Evolutionary conservation across 2,329 filamentous ascomycete species (phyloP), one percentile per base, ranked within the genome.

Genomic region (Blastomyces silverae): DNA sequence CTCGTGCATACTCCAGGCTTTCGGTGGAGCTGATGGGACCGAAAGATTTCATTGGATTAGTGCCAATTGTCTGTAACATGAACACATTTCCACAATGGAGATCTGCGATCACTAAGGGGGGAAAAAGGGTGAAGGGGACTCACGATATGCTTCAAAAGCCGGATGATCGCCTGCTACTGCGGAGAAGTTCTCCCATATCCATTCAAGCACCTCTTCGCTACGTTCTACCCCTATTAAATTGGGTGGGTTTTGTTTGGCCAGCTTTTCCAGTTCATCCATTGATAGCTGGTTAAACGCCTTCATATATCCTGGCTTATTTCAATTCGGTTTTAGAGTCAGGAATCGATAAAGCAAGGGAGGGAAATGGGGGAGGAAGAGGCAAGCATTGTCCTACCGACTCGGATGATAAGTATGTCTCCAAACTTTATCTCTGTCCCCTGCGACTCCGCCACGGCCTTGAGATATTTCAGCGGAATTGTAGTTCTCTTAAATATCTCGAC

Each of bases 171-270:
- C 83, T 0, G 81, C 85, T 2, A 86, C 80, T 2, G 84, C 85
- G 0, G 83, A 76, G 70, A 87, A 86, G 20, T 79, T 77, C 62
- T 86, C 79, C 83, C 84, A 87, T 17, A 87, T 74, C 84, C 84
- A 87, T 53, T 80, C 77, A 10, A 85, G 77, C 25, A 81, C 79
- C 13, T 80, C 80, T 7, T 79, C 76, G 1, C 79, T 80, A 0
- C 80, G 81, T 59, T 83, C 79, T 0, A 85, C 77, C 0, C 83
- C 84, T 46, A 80, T 74, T 1, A 76, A 79, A 64, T 78, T 77
- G 1, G 77, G 78, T 17, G 44, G 53, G 6, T 31, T 64, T 46
- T 64, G 44, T 50, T 68, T 65, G 22, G 65, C 58, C 7, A 65
- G 44, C 4, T 10, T 59, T 17, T n/a, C 55, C 34, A 64, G 64